phyloP scores from a whole-genome alignment of 169 alveolate genomes.

The Plasmodium relictum region DNA sequence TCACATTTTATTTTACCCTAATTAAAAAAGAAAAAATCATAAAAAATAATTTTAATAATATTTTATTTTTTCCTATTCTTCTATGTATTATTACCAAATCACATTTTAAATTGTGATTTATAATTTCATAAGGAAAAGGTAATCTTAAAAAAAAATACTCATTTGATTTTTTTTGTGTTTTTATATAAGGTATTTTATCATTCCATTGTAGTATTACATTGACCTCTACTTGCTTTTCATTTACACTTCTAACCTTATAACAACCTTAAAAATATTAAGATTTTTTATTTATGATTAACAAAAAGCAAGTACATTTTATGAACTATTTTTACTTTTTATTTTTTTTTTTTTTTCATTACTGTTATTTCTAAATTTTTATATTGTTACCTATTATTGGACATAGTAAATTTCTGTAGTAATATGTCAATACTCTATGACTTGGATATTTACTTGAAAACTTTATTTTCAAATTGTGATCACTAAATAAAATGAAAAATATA shows the following conservation, averaged over 20 bases:
- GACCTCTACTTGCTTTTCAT: constrained; percentile 14
- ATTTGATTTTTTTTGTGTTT: constrained; percentile 3
- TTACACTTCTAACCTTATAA: constrained; percentile 8
- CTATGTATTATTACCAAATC: constrained; percentile 16
- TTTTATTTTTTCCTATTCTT: neutral
- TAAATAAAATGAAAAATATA: neutral
- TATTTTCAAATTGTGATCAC: constrained; percentile 11
- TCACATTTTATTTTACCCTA: constrained; percentile 51
- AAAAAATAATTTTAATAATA: neutral
- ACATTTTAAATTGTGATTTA: constrained; percentile 21
- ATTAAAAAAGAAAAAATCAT: neutral
- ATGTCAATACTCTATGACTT: constrained; percentile 20
- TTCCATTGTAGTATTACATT: constrained; percentile 34
- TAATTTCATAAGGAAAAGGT: constrained; percentile 31
- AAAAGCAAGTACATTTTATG: neutral
- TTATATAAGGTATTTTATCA: neutral
- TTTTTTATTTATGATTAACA: neutral
- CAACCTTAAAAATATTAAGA: constrained; percentile 20
- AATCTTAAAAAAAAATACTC: constrained; percentile 43
- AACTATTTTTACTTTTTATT: neutral
- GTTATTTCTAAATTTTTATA: neutral
- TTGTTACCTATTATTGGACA: constrained; percentile 28
- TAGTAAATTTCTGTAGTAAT: constrained; percentile 21
- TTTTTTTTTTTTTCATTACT: neutral
- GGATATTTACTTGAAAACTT: constrained; percentile 14